These are phyloP conservation scores for Didymellaceae sp. DNA, from an alignment of 2,329 filamentous ascomycete species.

Conservation along the genomic window DNA sequence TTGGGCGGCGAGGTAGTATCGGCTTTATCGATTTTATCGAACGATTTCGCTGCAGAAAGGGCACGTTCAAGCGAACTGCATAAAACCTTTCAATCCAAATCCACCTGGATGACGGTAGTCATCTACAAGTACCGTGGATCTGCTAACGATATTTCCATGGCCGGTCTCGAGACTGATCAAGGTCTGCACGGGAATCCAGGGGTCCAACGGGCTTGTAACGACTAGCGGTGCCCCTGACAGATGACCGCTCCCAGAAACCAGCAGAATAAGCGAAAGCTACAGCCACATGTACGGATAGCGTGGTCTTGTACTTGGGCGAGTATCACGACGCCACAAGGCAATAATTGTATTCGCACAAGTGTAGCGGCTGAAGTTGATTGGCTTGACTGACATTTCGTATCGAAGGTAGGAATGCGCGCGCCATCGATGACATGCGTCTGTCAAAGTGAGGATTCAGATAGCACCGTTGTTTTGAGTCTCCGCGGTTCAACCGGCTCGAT, in stretches of 20 bases:
- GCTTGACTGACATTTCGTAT: background rate
- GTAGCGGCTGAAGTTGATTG: background rate
- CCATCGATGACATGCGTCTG: constrained; percentile 11
- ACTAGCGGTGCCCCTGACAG: constrained; percentile 1
- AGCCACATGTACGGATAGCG: background rate
- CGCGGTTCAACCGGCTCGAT: background rate
- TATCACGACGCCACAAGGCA: background rate
- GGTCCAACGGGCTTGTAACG: background rate
- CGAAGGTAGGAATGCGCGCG: background rate
- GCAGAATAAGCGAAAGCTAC: constrained; percentile 6
- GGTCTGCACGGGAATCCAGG: constrained; percentile 1
- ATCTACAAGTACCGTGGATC: background rate
- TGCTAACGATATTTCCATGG: background rate
- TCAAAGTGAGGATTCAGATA: constrained; percentile 1
- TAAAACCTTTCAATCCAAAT: constrained; percentile 4
- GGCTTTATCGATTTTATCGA: background rate
- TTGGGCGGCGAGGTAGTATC: background rate
- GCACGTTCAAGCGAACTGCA: constrained; percentile 6
- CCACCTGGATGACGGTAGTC: background rate
- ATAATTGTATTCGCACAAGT: background rate
- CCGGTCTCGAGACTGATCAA: background rate
- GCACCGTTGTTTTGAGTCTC: background rate
- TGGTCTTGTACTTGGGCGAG: background rate
- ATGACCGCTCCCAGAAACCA: background rate
- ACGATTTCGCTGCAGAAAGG: background rate